These are phyloP conservation scores for Flueggea neowawraea DNA, from an alignment of 441 rosid genomes.

Conservation along the genomic window DNA sequence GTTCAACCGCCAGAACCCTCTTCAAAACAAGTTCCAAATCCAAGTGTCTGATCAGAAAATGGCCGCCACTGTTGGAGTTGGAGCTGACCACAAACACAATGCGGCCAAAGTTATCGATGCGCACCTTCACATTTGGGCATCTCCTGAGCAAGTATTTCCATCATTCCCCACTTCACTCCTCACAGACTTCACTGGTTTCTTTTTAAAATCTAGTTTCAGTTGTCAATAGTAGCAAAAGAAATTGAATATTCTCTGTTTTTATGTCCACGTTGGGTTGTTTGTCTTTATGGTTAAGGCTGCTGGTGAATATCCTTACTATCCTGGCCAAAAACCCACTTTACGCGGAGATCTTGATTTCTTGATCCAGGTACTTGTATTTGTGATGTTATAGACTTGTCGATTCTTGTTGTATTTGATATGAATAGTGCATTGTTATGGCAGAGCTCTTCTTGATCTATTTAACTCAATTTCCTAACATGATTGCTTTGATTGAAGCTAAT, in stretches of 20 bases:
- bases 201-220: background rate
- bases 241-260: background rate
- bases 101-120: constrained; percentile 68
- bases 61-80: constrained; percentile 29
- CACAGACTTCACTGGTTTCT: background rate
- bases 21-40: constrained; percentile 8
- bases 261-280: background rate
- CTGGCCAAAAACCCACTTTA: constrained; percentile 84
- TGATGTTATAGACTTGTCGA: background rate
- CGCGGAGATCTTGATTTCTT: constrained; percentile 79
- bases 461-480: no score
- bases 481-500: no score
- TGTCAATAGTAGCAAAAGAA: background rate
- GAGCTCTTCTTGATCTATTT: no score
- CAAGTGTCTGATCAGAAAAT: constrained; percentile 28
- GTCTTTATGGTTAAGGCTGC: constrained; percentile 44
- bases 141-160: constrained; percentile 68
- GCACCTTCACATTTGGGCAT: constrained; percentile 93
- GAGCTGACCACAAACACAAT: constrained; percentile 18
- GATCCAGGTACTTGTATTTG: constrained; percentile 56
- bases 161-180: no score
- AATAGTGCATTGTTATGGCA: background rate
- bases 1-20: background rate
- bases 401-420: background rate
- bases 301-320: constrained; percentile 68